Percentiles rank a stretch among this genome's conserved stretches.
Conservation (phyloP, 2,329 filamentous ascomycete species). For the Aspergillus sp. region DNA sequence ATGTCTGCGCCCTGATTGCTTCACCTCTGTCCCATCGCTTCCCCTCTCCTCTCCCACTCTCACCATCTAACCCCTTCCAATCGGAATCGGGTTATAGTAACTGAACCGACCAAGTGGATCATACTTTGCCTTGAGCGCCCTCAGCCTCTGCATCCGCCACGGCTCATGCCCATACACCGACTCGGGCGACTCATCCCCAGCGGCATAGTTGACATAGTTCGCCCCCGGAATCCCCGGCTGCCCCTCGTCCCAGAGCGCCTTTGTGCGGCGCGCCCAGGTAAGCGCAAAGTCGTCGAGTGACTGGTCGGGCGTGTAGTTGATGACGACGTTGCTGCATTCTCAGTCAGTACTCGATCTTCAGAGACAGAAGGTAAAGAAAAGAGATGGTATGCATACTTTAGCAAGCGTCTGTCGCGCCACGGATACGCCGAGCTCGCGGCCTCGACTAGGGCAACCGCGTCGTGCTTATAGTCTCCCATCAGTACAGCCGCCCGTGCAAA, state of each 20-base stretch:
- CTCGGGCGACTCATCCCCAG: neutral
- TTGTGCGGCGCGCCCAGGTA: too few relatives aligned
- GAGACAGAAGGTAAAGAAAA: neutral
- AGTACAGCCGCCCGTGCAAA: neutral
- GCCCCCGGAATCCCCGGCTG: neutral
- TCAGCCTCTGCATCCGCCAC: neutral
- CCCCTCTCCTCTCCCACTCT: too few relatives aligned
- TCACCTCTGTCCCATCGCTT: too few relatives aligned
- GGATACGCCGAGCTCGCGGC: neutral
- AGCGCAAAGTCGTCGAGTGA: too few relatives aligned
- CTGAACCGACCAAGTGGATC: too few relatives aligned
- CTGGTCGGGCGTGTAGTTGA: too few relatives aligned
- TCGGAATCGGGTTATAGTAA: too few relatives aligned
- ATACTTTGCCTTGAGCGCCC: too few relatives aligned
- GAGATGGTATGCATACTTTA: too few relatives aligned
- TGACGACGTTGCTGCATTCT: too few relatives aligned
- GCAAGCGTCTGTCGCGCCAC: neutral
- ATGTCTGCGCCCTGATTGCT: neutral
- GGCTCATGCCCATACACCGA: conserved; percentile 6
- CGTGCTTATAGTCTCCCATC: neutral
- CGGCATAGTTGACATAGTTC: conserved; percentile 9
- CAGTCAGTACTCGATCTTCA: too few relatives aligned
- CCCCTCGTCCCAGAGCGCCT: neutral
- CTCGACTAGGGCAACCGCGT: neutral
- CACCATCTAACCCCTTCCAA: too few relatives aligned